phyloP scores from a whole-genome alignment of 108 stramenopile genomes.

The Fistulifera solaris region DNA sequence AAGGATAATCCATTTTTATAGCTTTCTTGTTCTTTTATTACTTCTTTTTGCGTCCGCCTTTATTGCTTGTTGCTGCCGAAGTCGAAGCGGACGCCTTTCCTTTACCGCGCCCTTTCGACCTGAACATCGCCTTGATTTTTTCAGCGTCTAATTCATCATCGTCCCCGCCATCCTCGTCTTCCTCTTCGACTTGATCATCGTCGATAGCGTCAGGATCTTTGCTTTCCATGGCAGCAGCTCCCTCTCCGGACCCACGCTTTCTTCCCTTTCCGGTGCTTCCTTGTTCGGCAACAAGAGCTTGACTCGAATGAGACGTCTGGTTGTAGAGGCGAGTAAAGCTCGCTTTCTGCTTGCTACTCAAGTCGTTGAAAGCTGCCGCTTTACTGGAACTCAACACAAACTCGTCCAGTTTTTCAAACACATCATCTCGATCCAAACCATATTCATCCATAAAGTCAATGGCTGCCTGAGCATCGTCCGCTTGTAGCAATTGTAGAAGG shows the following conservation, averaged over 20 bases:
- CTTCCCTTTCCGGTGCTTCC: slow-evolving; percentile 29
- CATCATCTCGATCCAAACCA: slow-evolving; percentile 89
- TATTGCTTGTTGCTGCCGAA: slow-evolving; percentile 13
- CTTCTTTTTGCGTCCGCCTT: background rate
- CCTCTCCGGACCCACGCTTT: slow-evolving; percentile 27
- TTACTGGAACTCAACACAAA: slow-evolving; percentile 38
- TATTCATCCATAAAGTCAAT: slow-evolving; percentile 88
- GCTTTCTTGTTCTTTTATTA: background rate
- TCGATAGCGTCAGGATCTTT: slow-evolving; percentile 53
- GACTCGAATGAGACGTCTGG: slow-evolving; percentile 54
- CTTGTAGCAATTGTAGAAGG: slow-evolving; percentile 48
- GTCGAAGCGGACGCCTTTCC: too few species aligned
- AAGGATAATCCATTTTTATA: too few species aligned
- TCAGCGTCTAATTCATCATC: slow-evolving; percentile 32
- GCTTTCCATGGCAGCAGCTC: slow-evolving; percentile 19
- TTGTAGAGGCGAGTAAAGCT: slow-evolving; percentile 87
- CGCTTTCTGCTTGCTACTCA: slow-evolving; percentile 79
- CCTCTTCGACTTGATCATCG: slow-evolving; percentile 30
- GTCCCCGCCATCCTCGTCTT: slow-evolving; percentile 28
- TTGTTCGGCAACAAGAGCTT: slow-evolving; percentile 77
- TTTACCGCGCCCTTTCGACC: slow-evolving; percentile 14
- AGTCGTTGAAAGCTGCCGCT: slow-evolving; percentile 36
- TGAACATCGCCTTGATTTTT: slow-evolving; percentile 37
- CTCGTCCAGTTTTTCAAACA: slow-evolving; percentile 87
- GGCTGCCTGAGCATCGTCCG: slow-evolving; percentile 34